phyloP scores from a whole-genome alignment of 2,329 filamentous ascomycete genomes.

The Trichoderma sp. region DNA sequence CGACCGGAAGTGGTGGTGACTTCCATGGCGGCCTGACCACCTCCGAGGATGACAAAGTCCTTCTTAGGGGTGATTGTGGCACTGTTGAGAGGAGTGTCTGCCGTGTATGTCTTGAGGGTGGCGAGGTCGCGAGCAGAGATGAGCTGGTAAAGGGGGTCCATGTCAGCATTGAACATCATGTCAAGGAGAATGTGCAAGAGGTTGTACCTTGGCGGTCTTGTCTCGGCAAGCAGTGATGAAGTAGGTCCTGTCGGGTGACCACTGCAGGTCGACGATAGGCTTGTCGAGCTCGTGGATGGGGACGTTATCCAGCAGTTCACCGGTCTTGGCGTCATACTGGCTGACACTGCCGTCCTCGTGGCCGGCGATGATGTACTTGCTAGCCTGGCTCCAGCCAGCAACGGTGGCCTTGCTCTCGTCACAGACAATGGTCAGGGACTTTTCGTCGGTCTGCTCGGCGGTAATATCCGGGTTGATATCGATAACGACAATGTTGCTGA shows the following conservation, averaged over 20 bases:
- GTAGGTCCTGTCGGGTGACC: conserved; percentile 89
- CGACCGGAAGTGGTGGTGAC: conserved; percentile 91
- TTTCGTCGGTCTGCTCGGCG: conserved; percentile 81
- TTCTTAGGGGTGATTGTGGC: conserved; percentile 92
- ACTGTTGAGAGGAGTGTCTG: conserved; percentile 95
- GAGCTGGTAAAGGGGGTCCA: conserved; percentile 49
- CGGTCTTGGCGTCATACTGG: conserved; percentile 87
- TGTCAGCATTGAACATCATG: not conserved
- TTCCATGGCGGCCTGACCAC: conserved; percentile 98
- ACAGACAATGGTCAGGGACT: conserved; percentile 81
- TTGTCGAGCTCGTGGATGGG: conserved; percentile 81
- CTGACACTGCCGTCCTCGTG: conserved; percentile 95
- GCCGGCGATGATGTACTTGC: conserved; percentile 94
- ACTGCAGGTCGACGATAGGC: conserved; percentile 90
- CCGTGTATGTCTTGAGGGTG: conserved; percentile 85
- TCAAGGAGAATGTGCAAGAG: not conserved
- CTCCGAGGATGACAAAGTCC: conserved; percentile 95
- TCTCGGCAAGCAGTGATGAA: conserved; percentile 98
- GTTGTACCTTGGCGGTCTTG: conserved; percentile 84
- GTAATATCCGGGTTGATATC: conserved; percentile 82
- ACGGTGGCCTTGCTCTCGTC: conserved; percentile 96
- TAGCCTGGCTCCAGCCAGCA: conserved; percentile 91
- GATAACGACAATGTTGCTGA: conserved; percentile 90
- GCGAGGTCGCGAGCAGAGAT: conserved; percentile 81
- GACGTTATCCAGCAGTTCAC: conserved; percentile 76